Conservation (phyloP, 1,284 basidiomycete genomes). For the Laetiporus sulphureus region DNA sequence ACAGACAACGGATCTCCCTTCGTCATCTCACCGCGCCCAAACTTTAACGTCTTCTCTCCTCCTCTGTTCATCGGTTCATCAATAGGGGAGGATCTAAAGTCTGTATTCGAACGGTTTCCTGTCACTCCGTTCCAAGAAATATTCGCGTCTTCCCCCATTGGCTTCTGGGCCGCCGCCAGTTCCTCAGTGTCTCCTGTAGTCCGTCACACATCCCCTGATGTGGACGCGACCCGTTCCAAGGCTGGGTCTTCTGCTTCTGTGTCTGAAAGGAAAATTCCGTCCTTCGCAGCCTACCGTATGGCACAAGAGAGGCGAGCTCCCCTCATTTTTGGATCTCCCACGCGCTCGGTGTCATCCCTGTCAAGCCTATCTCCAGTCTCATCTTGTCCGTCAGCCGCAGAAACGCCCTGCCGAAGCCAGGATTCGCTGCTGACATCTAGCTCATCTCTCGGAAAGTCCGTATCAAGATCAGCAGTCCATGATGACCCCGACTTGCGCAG, state of each 20-base stretch:
- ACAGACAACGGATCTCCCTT: constrained; percentile 5
- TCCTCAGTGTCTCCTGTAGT: constrained; percentile 18
- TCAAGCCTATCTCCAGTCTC: constrained; percentile 17
- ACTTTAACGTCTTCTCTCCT: constrained; percentile 7
- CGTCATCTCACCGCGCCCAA: constrained; percentile 5
- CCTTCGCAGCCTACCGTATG: constrained; percentile 13
- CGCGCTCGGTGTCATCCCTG: constrained; percentile 7
- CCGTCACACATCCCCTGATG: constrained; percentile 6
- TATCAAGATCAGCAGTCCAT: not conserved
- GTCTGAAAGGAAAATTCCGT: constrained; percentile 10
- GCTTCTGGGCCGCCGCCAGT: constrained; percentile 14
- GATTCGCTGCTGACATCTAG: not conserved
- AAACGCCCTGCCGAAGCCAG: not conserved
- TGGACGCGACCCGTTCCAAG: not conserved
- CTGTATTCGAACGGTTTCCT: constrained; percentile 10
- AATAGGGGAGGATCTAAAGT: constrained; percentile 6
- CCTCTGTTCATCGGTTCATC: constrained; percentile 6
- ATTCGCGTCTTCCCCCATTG: constrained; percentile 17
- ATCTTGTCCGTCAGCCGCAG: constrained; percentile 6
- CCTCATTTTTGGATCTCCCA: constrained; percentile 4
- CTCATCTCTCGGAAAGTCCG: not conserved
- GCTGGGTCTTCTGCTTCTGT: not conserved
- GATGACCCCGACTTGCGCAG: not conserved
- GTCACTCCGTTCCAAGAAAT: constrained; percentile 18
- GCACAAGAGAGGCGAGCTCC: constrained; percentile 5